Evolutionary conservation across 768 basidiomycete species (phyloP), one percentile per base, ranked within the genome.

Genomic region (Phylloporus arenicola): DNA sequence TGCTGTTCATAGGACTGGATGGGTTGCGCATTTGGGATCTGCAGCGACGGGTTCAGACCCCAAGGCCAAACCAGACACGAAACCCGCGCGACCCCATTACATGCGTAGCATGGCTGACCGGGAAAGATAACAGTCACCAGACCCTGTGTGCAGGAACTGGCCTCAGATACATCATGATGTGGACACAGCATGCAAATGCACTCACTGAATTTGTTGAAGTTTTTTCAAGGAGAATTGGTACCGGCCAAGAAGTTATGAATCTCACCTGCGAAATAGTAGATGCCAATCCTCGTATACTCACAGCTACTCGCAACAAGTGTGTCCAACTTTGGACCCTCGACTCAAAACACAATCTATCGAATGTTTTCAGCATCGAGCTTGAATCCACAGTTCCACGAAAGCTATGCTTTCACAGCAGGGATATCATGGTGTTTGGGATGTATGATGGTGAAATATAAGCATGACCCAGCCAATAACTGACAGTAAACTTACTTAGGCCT

Each of bases 181-280:
- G 48, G 53, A 39, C 29, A 3, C 53, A 54, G 17, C 16, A 40
- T 9, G 12, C 31, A 1, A 16, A 44, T 20, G 14, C 17, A 3
- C 16, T 41, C 5, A 48, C 22, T 37, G 31, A 54, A 37, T 54
- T 54, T 37, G 44, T 43, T 8, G 9, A 45, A 19, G 45, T 33
- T n/a, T 30, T 27, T 22, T 45, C 43, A 40, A 41, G 44, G 33
- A 31, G 29, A 13, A 41, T 51, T 7, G 14, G 53, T 19, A 47
- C 27, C 24, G 49, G 49, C 13, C 47, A 50, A 11, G 53, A 54
- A 20, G 40, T 54, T 10, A 50, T 54, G 53, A 20, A 16, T 10
- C 12, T 54, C 39, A 54, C 31, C 49, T 39, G 20, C 12, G 20
- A 39, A 13, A 22, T 39, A 3, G 11, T 33, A 3, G 10, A 43